phyloP scores from a whole-genome alignment of 1,139 yeast genomes.

The Kurtzmaniella quercitrusa region DNA sequence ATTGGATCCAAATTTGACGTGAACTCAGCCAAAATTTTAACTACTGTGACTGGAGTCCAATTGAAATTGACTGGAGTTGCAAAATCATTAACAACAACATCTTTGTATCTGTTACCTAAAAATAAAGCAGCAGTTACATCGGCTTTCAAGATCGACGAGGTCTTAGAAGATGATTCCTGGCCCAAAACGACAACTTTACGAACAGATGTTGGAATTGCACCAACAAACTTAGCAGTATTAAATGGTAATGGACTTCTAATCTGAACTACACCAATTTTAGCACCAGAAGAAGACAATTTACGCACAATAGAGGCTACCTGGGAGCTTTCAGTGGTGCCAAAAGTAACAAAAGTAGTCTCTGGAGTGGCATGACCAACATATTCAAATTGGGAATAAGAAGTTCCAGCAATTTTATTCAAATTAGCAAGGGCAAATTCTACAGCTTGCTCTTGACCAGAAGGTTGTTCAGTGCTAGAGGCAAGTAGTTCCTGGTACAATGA shows the following conservation, averaged over 20 bases:
- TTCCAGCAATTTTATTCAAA: slow-evolving; percentile 57
- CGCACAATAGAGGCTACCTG: slow-evolving; percentile 46
- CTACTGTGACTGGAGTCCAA: slow-evolving; percentile 56
- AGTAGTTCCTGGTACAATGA: slow-evolving; percentile 36
- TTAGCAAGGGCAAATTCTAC: slow-evolving; percentile 38
- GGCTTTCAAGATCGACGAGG: slow-evolving; percentile 46
- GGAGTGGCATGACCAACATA: slow-evolving; percentile 62
- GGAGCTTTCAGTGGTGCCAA: slow-evolving; percentile 67
- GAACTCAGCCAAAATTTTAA: slow-evolving; percentile 45
- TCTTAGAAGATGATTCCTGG: slow-evolving; percentile 34
- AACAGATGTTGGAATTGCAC: slow-evolving; percentile 54
- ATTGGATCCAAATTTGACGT: slow-evolving; percentile 30
- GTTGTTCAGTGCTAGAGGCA: slow-evolving; percentile 17
- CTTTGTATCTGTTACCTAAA: slow-evolving; percentile 41
- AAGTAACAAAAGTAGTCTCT: slow-evolving; percentile 68
- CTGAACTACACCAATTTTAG: slow-evolving; percentile 59
- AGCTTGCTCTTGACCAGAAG: slow-evolving; percentile 34
- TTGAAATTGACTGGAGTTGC: slow-evolving; percentile 47
- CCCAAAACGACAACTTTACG: slow-evolving; percentile 64
- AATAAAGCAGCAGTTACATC: slow-evolving; percentile 75
- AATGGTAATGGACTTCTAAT: slow-evolving; percentile 81
- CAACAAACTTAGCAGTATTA: slow-evolving; percentile 55
- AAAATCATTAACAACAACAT: slow-evolving; percentile 46
- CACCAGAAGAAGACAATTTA: slow-evolving; percentile 23
- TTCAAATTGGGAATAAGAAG: slow-evolving; percentile 63